Evolutionary conservation across 306 rosid genomes (phyloP).

Genomic region (Vigna trinervia): DNA sequence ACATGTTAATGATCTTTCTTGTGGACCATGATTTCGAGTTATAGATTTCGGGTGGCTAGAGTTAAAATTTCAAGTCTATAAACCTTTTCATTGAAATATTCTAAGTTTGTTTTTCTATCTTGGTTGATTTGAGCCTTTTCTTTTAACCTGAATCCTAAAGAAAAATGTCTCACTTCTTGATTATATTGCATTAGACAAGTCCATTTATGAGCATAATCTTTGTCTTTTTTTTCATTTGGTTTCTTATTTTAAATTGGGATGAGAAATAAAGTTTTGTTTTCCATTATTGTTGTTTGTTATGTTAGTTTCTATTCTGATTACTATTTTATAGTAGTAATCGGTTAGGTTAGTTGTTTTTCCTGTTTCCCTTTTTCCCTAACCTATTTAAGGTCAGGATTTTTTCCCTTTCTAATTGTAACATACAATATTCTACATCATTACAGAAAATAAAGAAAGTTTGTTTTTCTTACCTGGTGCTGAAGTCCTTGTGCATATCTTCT

Average conservation of each 20-base stretch:
- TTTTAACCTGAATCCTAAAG: conserved; percentile 24
- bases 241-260: conserved; percentile 1
- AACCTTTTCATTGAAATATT: conserved; percentile 13
- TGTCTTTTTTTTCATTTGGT: conserved; percentile 16
- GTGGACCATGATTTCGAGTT: conserved; percentile 33
- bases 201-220: conserved; percentile 18
- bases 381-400: no score
- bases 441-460: no score
- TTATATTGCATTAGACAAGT: conserved; percentile 9
- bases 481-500: no score
- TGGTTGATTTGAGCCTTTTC: conserved; percentile 31
- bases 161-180: conserved; percentile 34
- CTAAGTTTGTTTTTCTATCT: conserved; percentile 29
- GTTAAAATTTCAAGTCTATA: conserved; percentile 41
- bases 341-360: no score
- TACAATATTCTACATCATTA: no score
- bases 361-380: no score
- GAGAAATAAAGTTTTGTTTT: conserved; percentile 5
- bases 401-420: no score
- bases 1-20: conserved; percentile 20
- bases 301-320: no score
- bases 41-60: conserved; percentile 41
- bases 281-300: neutral
- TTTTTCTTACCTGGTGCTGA: no score
- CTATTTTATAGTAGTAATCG: no score